Evolutionary conservation across 1,284 basidiomycete genomes (phyloP).

Genomic region (Cryptococcus maquisensis): DNA sequence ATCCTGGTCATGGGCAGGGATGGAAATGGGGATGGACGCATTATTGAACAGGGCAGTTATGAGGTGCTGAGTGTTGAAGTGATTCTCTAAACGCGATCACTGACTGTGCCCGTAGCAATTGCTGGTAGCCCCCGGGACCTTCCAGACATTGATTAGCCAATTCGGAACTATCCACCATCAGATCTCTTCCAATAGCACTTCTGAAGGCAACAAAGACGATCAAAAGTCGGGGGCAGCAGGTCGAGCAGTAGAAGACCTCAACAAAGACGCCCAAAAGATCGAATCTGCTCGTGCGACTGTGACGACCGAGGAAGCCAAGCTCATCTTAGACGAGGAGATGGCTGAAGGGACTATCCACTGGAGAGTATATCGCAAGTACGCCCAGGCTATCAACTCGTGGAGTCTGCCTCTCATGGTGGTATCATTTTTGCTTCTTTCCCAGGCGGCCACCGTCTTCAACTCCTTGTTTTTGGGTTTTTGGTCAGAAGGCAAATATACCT

Average conservation of each 20-base stretch:
- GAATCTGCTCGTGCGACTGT: background rate
- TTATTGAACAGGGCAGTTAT: constrained; percentile 25
- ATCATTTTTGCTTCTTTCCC: constrained; percentile 14
- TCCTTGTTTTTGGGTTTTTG: constrained; percentile 34
- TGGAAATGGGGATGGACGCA: constrained; percentile 16
- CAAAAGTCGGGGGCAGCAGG: background rate
- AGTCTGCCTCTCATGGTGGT: constrained; percentile 7
- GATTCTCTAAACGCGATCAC: background rate
- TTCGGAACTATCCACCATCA: constrained; percentile 1
- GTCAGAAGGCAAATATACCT: constrained; percentile 22
- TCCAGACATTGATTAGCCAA: constrained; percentile 10
- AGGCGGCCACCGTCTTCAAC: constrained; percentile 17
- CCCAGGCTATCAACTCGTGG: constrained; percentile 13
- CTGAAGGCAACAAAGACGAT: background rate
- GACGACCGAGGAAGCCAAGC: constrained; percentile 2
- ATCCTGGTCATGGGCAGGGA: constrained; percentile 24
- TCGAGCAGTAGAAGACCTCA: background rate
- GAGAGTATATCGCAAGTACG: constrained; percentile 21
- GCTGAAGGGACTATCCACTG: constrained; percentile 26
- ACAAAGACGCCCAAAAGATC: no score
- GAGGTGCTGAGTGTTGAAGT: constrained; percentile 23
- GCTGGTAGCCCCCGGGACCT: constrained; percentile 4
- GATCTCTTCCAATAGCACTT: background rate
- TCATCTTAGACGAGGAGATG: constrained; percentile 30
- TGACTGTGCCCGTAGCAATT: background rate